A percentile compares a stretch with the other conserved stretches of the same genome.
These are phyloP conservation scores for Penicillium nucicola DNA, from an alignment of 495 filamentous ascomycete species.

Conservation along the genomic window DNA sequence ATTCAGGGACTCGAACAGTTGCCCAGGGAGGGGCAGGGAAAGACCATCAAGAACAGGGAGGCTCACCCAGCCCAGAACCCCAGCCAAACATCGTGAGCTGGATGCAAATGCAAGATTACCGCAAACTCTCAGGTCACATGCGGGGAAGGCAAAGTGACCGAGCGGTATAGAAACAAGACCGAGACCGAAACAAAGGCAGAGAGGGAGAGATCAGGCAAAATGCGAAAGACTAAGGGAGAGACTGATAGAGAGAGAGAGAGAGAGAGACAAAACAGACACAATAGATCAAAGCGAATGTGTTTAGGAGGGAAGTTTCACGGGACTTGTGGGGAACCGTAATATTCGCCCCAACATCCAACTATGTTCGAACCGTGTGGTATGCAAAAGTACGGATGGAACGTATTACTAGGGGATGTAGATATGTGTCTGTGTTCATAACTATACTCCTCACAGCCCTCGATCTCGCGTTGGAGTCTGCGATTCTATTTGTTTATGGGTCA, in stretches of 20 bases:
- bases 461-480: too few relatives aligned
- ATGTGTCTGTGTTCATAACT: too few relatives aligned
- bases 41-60: constrained; percentile 1
- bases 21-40: background rate
- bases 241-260: background rate
- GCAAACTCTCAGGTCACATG: background rate
- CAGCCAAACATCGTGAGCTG: constrained; percentile 36
- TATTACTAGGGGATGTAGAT: too few relatives aligned
- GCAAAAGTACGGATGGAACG: too few relatives aligned
- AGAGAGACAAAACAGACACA: background rate
- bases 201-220: background rate
- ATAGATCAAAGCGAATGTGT: too few relatives aligned
- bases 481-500: too few relatives aligned
- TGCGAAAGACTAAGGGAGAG: too few relatives aligned
- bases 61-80: constrained; percentile 35
- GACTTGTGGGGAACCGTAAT: too few relatives aligned
- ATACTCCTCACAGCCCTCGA: too few relatives aligned
- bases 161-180: background rate
- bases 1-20: background rate
- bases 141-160: background rate
- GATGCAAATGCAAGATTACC: constrained; percentile 7
- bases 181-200: background rate
- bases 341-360: too few relatives aligned
- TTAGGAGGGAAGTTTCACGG: too few relatives aligned
- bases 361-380: too few relatives aligned